Conservation (phyloP, 768 basidiomycete genomes). For the Crepidotus variabilis region DNA sequence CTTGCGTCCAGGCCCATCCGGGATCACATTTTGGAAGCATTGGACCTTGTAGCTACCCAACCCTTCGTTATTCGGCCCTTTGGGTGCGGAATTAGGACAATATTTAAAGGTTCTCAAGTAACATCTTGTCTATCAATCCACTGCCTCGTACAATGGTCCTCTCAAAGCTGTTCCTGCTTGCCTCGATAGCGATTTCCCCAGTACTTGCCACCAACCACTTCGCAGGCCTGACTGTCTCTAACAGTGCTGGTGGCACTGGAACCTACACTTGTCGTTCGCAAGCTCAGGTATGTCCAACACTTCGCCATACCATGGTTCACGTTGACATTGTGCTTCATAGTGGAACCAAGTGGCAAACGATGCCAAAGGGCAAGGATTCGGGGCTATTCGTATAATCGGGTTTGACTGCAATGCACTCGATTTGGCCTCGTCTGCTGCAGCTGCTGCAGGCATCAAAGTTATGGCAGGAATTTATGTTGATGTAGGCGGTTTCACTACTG, state of each 20-base stretch:
- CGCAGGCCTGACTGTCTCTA: constrained; percentile 28
- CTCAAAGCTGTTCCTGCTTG: not conserved
- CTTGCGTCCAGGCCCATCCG: too few species aligned
- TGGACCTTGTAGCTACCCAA: too few species aligned
- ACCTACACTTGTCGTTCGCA: constrained; percentile 32
- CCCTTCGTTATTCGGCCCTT: too few species aligned
- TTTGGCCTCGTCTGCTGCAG: constrained; percentile 32
- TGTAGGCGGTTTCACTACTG: constrained; percentile 13
- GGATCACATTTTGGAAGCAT: too few species aligned
- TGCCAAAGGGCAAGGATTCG: constrained; percentile 28
- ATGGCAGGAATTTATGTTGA: constrained; percentile 33
- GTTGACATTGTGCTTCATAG: constrained; percentile 11
- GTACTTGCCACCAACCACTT: constrained; percentile 28
- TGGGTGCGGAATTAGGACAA: not conserved
- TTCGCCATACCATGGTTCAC: too few species aligned
- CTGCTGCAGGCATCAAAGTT: constrained; percentile 26
- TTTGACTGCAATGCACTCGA: constrained; percentile 38
- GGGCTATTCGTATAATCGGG: constrained; percentile 30
- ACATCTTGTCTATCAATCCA: not conserved
- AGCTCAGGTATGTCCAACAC: constrained; percentile 23
- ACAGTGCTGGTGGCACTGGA: constrained; percentile 23
- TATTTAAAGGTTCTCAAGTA: not conserved
- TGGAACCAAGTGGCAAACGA: constrained; percentile 32
- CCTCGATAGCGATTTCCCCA: constrained; percentile 8
- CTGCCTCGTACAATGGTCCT: not conserved